Conservation (phyloP, 208 protist genomes). For the Kentomonas sorsogonicus region DNA sequence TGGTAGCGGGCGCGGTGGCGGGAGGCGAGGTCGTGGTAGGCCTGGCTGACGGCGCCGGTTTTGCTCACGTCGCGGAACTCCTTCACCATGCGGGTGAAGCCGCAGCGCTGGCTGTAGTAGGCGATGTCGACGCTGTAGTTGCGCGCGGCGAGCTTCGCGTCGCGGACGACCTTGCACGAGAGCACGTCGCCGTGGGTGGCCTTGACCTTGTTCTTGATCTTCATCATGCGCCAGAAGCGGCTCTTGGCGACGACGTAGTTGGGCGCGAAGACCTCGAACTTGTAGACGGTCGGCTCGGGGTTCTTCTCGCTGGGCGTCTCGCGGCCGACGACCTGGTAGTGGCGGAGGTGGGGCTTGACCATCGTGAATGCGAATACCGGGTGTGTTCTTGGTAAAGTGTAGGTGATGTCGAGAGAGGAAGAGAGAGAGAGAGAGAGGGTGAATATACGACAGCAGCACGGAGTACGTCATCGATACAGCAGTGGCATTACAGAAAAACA, state of each 20-base stretch:
- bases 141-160: conserved; percentile 95
- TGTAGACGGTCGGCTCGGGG: conserved; percentile 94
- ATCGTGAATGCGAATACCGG: conserved; percentile 95
- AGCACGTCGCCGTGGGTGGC: conserved; percentile 96
- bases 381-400: too few relatives aligned
- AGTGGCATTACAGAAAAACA: too few relatives aligned
- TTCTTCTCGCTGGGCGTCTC: conserved; percentile 89
- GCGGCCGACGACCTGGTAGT: conserved; percentile 96
- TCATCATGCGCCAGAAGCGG: conserved; percentile 99
- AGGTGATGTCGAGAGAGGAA: too few relatives aligned
- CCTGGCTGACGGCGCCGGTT: conserved; percentile 94
- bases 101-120: conserved; percentile 97
- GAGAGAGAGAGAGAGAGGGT: too few relatives aligned
- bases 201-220: conserved; percentile 98
- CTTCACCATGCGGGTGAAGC: conserved; percentile 99
- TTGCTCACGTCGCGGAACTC: conserved; percentile 98
- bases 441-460: too few relatives aligned
- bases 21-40: conserved; percentile 97
- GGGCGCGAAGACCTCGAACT: conserved; percentile 98
- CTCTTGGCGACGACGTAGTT: conserved; percentile 98
- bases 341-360: conserved; percentile 78
- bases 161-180: conserved; percentile 91
- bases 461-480: too few relatives aligned
- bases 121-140: conserved; percentile 99
- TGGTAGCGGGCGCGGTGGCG: conserved; percentile 93